Base-by-base conservation (phyloP, 1,139 yeast species). In the Blastobotrys arbuscula region DNA sequence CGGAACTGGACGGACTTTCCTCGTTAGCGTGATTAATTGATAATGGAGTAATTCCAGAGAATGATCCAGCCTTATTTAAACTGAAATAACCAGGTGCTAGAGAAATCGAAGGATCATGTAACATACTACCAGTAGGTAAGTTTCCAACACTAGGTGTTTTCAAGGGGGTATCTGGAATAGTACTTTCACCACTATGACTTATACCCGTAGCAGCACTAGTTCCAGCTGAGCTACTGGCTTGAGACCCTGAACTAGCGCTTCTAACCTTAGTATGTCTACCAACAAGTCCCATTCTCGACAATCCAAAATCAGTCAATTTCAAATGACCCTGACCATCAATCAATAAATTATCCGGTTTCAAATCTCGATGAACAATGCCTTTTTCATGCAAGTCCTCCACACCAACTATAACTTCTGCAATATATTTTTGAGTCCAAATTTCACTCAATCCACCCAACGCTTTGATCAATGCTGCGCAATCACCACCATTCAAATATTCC, bases 401-500 rank as follows among this genome's bases (percentile, higher is more conserved):
- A 1, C 96, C 97, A 24, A 87, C 82, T 24, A 90, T 81, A 2
- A 89, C 89, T 63, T 94, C 98, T 0, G 96, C 92, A 51, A 88
- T 77, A 59, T 92, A 94, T 55, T 85, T 75, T 53, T 77, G 81
- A 0, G 95, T 83, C 98, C 98, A 92, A 15, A 62, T 66, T 50
- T 82, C 84, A 49, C 86, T 82, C 1, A 96, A 87, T 1, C 84
- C 82, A 0, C 95, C 96, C 64, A 90, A 72, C 65, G 81, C 81
- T 58, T 87, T 86, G 30, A 94, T 70, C 44, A 94, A 70, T 0
- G 96, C 84, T 0, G 97, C 95, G 62, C 95, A 80, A 65, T 94
- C 99, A 26, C 99, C 99, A 37, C 98, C 98, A 58, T 86, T 88
- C 43, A 92, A 71, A 63, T 89, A 94, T 64, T 94, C 98, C 97